Evolutionary conservation across 306 rosid genomes (phyloP), one percentile per base, ranked within the genome.

Genomic region (Lathyrus sativus): DNA sequence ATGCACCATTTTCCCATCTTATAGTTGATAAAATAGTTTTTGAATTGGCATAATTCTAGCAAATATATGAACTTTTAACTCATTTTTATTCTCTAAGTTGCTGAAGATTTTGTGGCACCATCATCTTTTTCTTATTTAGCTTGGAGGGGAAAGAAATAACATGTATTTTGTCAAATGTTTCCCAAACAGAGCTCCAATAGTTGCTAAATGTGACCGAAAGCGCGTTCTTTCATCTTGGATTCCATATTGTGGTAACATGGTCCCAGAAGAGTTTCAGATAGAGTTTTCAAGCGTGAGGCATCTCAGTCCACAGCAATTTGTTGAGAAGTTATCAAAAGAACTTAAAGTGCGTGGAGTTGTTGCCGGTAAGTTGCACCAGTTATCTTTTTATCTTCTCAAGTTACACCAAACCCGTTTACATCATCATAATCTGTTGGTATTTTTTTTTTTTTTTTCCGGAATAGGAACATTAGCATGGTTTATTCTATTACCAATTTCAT

Each of bases 201-300:
- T 93, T 65, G 99, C 97, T 53, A 77, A 78, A 75, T 87, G 96
- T 58, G 99, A 93, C 65, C 79, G 99, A 46, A 84, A 81, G 78
- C 88, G 90, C 56, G 85, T 93, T 70, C 92, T 90, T 57, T 82
- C 96, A 46, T 85, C 91, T 26, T 93, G 96, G 99, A 81, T 86
- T 37, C 76, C 96, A 58, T 82, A 80, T 76, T 90, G 96, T 67
- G 14, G 82, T 61, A 82, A 84, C 80, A 55, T 64, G 76, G 80
- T 76, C 72, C 99, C 97, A 13, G 78, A 80, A 72, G 99, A 93
- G 80, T 85, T 76, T 72, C 74, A 78, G 76, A 73, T 88, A 68
- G 89, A 90, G 72, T 93, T 93, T 78, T 88, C 95, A 38, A 87
- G 82, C 2, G 95, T 93, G 9, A 88, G 97, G 35, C 83, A 75